A percentile compares a stretch with the other conserved stretches of the same genome.
phyloP scores from a whole-genome alignment of 1,139 yeast genomes.

The Debaryomycetaceae sp. region DNA sequence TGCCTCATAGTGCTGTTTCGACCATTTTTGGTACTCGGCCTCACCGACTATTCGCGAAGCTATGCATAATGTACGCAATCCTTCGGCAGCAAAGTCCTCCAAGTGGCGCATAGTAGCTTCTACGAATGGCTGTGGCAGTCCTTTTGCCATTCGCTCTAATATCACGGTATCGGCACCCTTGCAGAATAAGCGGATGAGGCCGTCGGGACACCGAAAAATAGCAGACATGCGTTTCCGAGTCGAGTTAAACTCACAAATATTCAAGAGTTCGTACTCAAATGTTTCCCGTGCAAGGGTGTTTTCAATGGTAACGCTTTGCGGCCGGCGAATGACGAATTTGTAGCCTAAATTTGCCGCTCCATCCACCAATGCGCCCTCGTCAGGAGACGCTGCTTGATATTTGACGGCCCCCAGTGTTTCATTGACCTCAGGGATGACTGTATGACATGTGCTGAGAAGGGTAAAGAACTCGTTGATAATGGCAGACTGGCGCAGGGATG shows the following conservation, averaged over 20 bases:
- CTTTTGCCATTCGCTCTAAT: constrained; percentile 60
- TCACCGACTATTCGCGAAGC: constrained; percentile 78
- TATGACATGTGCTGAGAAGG: constrained; percentile 85
- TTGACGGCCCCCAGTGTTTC: constrained; percentile 54
- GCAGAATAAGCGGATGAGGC: constrained; percentile 76
- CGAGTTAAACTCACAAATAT: constrained; percentile 93
- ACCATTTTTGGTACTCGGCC: constrained; percentile 58
- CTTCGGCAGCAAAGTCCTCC: constrained; percentile 96
- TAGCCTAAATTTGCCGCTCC: constrained; percentile 91
- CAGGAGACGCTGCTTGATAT: constrained; percentile 98
- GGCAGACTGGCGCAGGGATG: constrained; percentile 39
- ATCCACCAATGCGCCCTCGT: constrained; percentile 96
- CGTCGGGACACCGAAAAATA: constrained; percentile 89
- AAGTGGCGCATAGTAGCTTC: constrained; percentile 76
- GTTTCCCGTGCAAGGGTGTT: constrained; percentile 26
- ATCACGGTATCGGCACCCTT: constrained; percentile 98
- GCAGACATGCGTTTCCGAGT: constrained; percentile 98
- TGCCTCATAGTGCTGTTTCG: constrained; percentile 65
- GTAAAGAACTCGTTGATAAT: constrained; percentile 77
- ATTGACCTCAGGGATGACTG: constrained; percentile 85
- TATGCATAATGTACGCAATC: constrained; percentile 86
- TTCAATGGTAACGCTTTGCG: constrained; percentile 67
- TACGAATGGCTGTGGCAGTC: constrained; percentile 65
- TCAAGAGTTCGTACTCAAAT: constrained; percentile 60
- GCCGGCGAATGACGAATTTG: constrained; percentile 74